Conservation (phyloP, 1,284 basidiomycete species). For the Blastosporella zonata region DNA sequence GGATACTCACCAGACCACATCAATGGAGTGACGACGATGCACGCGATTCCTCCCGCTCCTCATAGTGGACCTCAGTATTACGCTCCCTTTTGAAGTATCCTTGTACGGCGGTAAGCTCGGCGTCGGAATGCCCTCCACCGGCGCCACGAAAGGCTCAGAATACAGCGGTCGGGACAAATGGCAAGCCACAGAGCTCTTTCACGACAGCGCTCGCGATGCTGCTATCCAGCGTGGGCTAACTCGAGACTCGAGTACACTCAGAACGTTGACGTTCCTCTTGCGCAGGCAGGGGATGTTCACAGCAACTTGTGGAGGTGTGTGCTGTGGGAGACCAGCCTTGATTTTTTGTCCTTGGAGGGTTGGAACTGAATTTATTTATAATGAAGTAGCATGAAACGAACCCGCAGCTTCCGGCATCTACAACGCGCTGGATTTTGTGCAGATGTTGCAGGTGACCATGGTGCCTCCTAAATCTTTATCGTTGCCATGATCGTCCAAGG, state of each 20-base stretch:
- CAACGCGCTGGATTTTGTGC: constrained; percentile 66
- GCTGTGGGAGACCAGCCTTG: constrained; percentile 52
- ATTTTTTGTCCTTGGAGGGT: not conserved
- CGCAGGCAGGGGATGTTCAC: constrained; percentile 69
- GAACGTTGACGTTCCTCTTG: constrained; percentile 65
- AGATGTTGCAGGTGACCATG: constrained; percentile 69
- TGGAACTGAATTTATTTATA: not conserved
- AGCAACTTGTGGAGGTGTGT: constrained; percentile 69
- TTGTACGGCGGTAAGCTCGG: constrained; percentile 67
- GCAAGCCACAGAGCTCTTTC: constrained; percentile 54
- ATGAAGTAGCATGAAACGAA: constrained; percentile 59
- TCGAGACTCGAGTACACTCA: constrained; percentile 79
- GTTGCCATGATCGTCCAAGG: constrained; percentile 18
- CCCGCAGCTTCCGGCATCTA: constrained; percentile 55
- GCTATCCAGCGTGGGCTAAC: constrained; percentile 72
- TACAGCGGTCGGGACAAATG: constrained; percentile 75
- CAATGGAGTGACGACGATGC: constrained; percentile 79
- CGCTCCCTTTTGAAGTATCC: constrained; percentile 71
- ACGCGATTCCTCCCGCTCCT: constrained; percentile 71
- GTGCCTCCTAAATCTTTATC: constrained; percentile 44
- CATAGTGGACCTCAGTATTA: constrained; percentile 81
- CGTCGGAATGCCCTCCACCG: constrained; percentile 70
- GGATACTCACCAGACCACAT: constrained; percentile 80
- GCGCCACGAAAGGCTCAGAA: constrained; percentile 61
- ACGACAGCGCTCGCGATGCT: constrained; percentile 79